Base-by-base conservation (phyloP, 345 rosid genomes). In the Angophora floribunda region DNA sequence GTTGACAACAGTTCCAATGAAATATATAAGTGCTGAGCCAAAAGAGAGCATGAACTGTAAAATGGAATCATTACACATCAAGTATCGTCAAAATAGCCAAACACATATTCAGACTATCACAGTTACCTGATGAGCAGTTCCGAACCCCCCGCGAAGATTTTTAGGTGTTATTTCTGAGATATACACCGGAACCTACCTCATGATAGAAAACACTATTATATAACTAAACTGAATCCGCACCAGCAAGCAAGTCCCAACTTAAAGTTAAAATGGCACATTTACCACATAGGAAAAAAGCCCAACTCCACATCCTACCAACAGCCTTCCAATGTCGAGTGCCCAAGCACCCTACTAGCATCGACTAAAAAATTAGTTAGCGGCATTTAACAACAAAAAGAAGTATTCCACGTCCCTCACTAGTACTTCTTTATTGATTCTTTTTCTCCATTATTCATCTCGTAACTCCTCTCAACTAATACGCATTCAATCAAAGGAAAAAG, bases 101-200 rank as follows among this genome's bases (percentile, higher is more conserved):
- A 75, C 28, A 36, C 4, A 75, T 26, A 51, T 44, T n/a, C 82
- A 47, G 26, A 1, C 30, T 30, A 9, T 47, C 52, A 85, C 49
- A 51, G 13, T 30, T 88, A 95, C 97, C 94, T 92, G 95, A 89
- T 94, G 93, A 87, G 92, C 91, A 6, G 99, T 91, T 30, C 98
- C 94, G 88, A 95, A 94, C 45, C 95, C 94, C 91, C 99, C 98
- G 78, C 98, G 91, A 50, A 95, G 88, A 67, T 93, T 90, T 91
- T 94, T 95, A 41, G 98, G 99, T 8, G 98, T 94, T 32, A 97
- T 91, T 93, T 97, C 99, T 85, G 98, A 98, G 86, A 97, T 95
- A 91, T 93, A 97, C 45, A 97, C 88, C 1, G 99, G 99, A 52
- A 94, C 97, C 99, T 97, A 86, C 45, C 61, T 80, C 51, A 80